Percentiles rank a stretch among this genome's conserved stretches.
These are phyloP conservation scores for Castanea sativa DNA, from an alignment of 306 rosid species.

Conservation along the genomic window DNA sequence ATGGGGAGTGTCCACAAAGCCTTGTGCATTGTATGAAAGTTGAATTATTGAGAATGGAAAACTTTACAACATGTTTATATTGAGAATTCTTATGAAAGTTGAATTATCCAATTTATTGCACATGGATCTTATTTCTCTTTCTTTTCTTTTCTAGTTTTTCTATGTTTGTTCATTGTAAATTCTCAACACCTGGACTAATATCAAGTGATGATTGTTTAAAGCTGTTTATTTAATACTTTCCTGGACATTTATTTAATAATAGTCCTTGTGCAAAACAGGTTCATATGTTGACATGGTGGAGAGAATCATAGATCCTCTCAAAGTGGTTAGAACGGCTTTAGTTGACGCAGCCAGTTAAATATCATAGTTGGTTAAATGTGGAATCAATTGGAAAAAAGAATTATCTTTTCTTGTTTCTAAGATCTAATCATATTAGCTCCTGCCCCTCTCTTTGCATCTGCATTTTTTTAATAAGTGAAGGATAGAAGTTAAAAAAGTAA, in stretches of 20 bases:
- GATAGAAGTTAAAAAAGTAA: too few relatives aligned
- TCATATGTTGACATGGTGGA: slow-evolving; percentile 87
- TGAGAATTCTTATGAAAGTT: background rate
- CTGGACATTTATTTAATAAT: slow-evolving; percentile 6
- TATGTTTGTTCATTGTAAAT: background rate
- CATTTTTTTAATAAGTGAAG: too few relatives aligned
- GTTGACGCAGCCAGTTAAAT: slow-evolving; percentile 90
- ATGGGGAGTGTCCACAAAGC: too few relatives aligned
- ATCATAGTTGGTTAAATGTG: background rate
- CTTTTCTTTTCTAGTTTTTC: background rate
- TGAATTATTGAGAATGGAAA: background rate
- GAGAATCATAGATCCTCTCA: slow-evolving; percentile 89
- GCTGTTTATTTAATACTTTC: slow-evolving; percentile 3
- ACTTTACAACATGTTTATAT: background rate
- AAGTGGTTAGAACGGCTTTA: slow-evolving; percentile 91
- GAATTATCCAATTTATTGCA: background rate
- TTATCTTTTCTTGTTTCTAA: too few relatives aligned
- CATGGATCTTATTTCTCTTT: background rate
- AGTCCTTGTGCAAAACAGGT: slow-evolving; percentile 50
- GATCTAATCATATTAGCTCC: too few relatives aligned
- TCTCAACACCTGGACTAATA: background rate
- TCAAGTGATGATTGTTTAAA: too few relatives aligned
- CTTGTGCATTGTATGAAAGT: too few relatives aligned
- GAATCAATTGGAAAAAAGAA: too few relatives aligned
- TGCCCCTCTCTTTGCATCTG: too few relatives aligned